Evolutionary conservation across 2,329 filamentous ascomycete genomes (phyloP).

Genomic region (Fusarium multiceps): DNA sequence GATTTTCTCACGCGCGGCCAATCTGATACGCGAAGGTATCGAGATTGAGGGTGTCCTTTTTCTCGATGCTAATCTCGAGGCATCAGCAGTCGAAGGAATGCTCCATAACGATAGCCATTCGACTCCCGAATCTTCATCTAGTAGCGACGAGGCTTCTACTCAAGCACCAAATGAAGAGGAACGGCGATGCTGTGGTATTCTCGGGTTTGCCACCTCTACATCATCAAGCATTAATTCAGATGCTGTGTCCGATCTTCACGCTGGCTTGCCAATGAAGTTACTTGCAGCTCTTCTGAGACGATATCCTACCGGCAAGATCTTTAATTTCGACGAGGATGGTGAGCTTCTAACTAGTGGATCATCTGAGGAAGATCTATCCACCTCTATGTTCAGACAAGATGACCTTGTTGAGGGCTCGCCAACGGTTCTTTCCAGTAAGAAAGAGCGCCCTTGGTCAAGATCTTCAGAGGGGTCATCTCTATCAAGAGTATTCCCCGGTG

Average conservation of each 20-base stretch:
- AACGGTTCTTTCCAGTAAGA: background rate
- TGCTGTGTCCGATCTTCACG: constrained; percentile 24
- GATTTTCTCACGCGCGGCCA: constrained; percentile 58
- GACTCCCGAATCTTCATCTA: constrained; percentile 15
- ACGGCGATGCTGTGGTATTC: constrained; percentile 47
- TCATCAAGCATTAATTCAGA: constrained; percentile 50
- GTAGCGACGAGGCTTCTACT: constrained; percentile 47
- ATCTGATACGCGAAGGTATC: constrained; percentile 56
- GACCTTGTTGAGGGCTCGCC: background rate
- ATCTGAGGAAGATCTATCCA: constrained; percentile 44
- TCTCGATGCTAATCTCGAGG: constrained; percentile 47
- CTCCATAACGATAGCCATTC: constrained; percentile 34
- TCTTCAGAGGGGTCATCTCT: constrained; percentile 38
- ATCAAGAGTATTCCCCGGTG: constrained; percentile 53
- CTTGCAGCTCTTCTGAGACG: constrained; percentile 56
- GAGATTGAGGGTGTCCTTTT: constrained; percentile 53
- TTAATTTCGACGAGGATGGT: constrained; percentile 57
- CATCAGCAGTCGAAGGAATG: constrained; percentile 30
- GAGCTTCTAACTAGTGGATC: constrained; percentile 49
- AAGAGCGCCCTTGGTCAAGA: constrained; percentile 10
- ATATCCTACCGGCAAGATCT: constrained; percentile 60
- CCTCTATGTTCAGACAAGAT: background rate
- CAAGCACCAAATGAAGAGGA: constrained; percentile 6
- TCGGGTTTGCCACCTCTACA: constrained; percentile 54
- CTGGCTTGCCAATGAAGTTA: constrained; percentile 52